Base-by-base conservation (phyloP, 108 stramenopile species). In the Cyclotella atomus region DNA sequence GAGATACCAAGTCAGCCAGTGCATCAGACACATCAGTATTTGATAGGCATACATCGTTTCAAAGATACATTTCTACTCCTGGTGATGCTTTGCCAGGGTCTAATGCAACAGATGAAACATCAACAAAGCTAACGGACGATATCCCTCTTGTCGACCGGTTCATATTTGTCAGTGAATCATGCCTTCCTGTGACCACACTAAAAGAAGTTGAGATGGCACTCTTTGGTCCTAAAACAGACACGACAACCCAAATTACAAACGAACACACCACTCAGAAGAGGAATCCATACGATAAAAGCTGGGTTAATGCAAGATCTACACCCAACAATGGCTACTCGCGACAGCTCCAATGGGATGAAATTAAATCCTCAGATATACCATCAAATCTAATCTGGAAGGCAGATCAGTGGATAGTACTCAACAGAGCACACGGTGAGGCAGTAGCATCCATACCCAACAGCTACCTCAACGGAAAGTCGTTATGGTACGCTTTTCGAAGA, bases 321-420 rank as follows among this genome's bases (percentile, higher is more conserved):
- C 95, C 95, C 44, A 86, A 91, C 64, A 96, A 96, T 75, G 88
- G 88, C 14, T 96, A 92, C 68, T 88, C 93, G 19, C 68, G 81
- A 25, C 90, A 96, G 65, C 53, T 74, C 14, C 95, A 96, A 81
- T 96, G 93, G 83, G 89, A 85, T 25, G 72, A 73, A 47, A 92
- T 93, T 55, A 65, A 87, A 41, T 78, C 81, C 0, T 47, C 65
- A 10, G 73, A 75, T 36, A 71, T 94, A n/a, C 92, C 91, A 14
- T 69, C 65, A n/a, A 70, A 77, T 34, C 75, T 77, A 49, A 78
- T 90, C n/a, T 96, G 92, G 90, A 96, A 96, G 73, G 95, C 91
- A 5, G 95, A 96, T 75, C 95, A 96, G 76, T 96, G 95, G 95
- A 78, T 90, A 9, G 64, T 85, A 30, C 68, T 96, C 21, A 81